Evolutionary conservation across 768 basidiomycete species (phyloP), one percentile per base, ranked within the genome.

Genomic region (Calocera viscosa): DNA sequence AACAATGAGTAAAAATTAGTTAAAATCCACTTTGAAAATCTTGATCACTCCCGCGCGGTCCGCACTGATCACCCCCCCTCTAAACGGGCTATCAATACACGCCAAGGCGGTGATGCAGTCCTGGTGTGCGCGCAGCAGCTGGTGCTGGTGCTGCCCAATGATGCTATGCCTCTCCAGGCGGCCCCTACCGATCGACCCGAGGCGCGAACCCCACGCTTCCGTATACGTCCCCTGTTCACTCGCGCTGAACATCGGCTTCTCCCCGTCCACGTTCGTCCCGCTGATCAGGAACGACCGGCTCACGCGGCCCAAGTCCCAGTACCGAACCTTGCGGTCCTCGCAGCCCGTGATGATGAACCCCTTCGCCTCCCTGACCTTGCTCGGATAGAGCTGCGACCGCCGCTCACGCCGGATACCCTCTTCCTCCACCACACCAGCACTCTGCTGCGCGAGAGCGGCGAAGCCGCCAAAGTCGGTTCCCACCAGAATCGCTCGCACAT

Each of bases 21-120:
- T 60, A 19, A 60, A 60, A 60, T 77, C 76, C 32, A 78, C 68
- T 43, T 77, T 70, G 73, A 77, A 98, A 0, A 96, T 89, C 75
- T 96, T 97, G 70, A 98, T 82, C 22, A 87, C 86, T 1, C 96
- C 96, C 24, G 87, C 82, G 60, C 91, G 82, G 74, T 98, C 95
- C 1, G 90, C 95, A 69, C 89, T 93, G n/a, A 97, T 83, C 53
- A 96, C 83, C 1, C 92, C 90, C 28, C 92, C 93, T 66, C 90
- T 83, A 77, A 97, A 97, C 0, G 95, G 93, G 0, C 94, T 88
- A 70, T 96, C 92, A 65, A 99, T 86, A 69, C 88, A 90, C 0
- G 85, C 86, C 38, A 99, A 76, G 1, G 89, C 86, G 3, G 90
- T 92, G 22, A 98, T 84, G 1, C 92, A 85, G 73, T 98, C 94